Conservation (phyloP, 2,329 filamentous ascomycete species). For the Aureobasidium subglaciale region DNA sequence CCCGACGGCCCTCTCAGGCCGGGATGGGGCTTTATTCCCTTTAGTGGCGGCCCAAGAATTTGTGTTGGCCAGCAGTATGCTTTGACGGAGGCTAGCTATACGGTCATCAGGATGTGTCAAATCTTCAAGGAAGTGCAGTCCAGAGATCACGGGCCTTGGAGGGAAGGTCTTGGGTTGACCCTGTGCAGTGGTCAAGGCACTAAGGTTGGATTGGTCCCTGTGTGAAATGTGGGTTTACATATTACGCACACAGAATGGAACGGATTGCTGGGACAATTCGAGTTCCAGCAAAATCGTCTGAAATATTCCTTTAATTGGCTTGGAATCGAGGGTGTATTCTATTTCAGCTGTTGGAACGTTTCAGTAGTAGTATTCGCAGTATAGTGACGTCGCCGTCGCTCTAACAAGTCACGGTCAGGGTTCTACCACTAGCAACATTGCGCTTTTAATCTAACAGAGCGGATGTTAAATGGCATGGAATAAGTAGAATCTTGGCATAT, state of each 20-base stretch:
- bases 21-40: constrained; percentile 1
- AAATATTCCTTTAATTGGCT: too few species aligned
- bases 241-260: too few species aligned
- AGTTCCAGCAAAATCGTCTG: too few species aligned
- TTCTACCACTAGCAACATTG: too few species aligned
- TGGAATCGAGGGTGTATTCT: too few species aligned
- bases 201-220: not conserved
- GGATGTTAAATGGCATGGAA: not conserved
- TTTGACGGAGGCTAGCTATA: constrained; percentile 7
- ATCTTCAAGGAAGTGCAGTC: not conserved
- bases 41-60: constrained; percentile 2
- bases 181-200: not conserved
- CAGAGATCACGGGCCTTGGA: constrained; percentile 5
- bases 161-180: not conserved
- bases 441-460: not conserved
- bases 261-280: too few species aligned
- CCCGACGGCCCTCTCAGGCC: not conserved
- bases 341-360: too few species aligned
- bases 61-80: constrained; percentile 12
- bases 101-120: constrained; percentile 5
- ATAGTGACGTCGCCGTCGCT: too few species aligned
- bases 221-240: not conserved
- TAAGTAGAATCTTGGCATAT: not conserved
- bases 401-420: too few species aligned
- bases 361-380: too few species aligned